phyloP scores from a whole-genome alignment of 768 basidiomycete genomes.

The Hypsizygus marmoreus region DNA sequence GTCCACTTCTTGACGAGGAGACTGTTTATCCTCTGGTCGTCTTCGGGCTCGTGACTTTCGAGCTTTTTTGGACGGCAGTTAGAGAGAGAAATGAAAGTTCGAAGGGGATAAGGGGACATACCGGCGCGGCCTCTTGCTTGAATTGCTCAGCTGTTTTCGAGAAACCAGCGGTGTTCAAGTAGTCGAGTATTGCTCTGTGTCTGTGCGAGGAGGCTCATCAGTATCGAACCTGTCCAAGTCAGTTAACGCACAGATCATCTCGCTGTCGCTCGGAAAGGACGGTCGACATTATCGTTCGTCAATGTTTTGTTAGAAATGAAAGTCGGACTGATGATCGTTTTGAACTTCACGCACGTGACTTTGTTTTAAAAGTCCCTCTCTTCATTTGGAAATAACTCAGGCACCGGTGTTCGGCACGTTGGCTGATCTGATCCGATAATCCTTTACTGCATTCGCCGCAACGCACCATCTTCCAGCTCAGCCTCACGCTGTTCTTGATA shows the following conservation, averaged over 20 bases:
- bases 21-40: conserved; percentile 44
- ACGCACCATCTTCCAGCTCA: too few relatives aligned
- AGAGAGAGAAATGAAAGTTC: neutral
- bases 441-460: too few relatives aligned
- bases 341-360: too few relatives aligned
- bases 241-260: conserved; percentile 11
- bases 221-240: neutral
- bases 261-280: conserved; percentile 14
- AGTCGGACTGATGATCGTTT: too few relatives aligned
- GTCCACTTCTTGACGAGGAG: conserved; percentile 86
- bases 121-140: conserved; percentile 26
- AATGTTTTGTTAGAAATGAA: too few relatives aligned
- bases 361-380: too few relatives aligned
- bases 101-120: conserved; percentile 6
- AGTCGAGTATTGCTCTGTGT: conserved; percentile 39
- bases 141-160: conserved; percentile 33
- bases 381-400: too few relatives aligned
- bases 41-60: too few relatives aligned
- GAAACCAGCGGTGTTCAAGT: conserved; percentile 32
- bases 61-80: too few relatives aligned
- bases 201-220: conserved; percentile 15
- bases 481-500: too few relatives aligned
- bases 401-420: too few relatives aligned
- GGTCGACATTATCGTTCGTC: conserved; percentile 12
- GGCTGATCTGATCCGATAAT: too few relatives aligned